Evolutionary conservation across 805 yeast species (phyloP).

Genomic region (Saccharomycopsis synnaedendra): DNA sequence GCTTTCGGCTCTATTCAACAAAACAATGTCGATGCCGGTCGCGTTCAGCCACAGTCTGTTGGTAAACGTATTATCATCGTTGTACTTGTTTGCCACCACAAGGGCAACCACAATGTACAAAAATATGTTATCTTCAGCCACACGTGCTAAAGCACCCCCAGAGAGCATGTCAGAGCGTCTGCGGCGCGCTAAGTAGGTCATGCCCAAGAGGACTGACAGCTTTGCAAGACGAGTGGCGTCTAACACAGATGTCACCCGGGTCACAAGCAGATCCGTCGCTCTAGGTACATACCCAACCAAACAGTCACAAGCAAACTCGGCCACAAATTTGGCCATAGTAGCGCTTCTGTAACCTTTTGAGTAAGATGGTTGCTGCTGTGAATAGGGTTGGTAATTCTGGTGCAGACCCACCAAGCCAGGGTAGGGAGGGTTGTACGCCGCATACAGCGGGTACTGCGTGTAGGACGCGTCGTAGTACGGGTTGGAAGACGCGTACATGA

Average conservation of each 20-base stretch:
- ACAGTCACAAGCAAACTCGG: slow-evolving; percentile 62
- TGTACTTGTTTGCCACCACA: slow-evolving; percentile 83
- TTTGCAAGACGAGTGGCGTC: slow-evolving; percentile 83
- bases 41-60: slow-evolving; percentile 95
- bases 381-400: background rate
- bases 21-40: slow-evolving; percentile 58
- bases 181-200: slow-evolving; percentile 68
- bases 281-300: slow-evolving; percentile 38
- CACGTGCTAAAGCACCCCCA: slow-evolving; percentile 20
- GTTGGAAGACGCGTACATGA: too few species aligned
- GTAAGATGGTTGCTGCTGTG: background rate
- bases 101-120: slow-evolving; percentile 54
- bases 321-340: slow-evolving; percentile 65
- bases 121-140: slow-evolving; percentile 30
- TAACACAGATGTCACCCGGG: slow-evolving; percentile 33
- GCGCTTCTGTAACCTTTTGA: slow-evolving; percentile 3
- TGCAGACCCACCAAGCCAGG: background rate
- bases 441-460: too few species aligned
- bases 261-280: slow-evolving; percentile 18
- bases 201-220: slow-evolving; percentile 66
- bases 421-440: too few species aligned
- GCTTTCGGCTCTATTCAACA: slow-evolving; percentile 58
- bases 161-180: slow-evolving; percentile 19
- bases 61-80: slow-evolving; percentile 93
- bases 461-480: too few species aligned